Evolutionary conservation across 345 rosid genomes (phyloP).

Genomic region (Tarenaya hassleriana): DNA sequence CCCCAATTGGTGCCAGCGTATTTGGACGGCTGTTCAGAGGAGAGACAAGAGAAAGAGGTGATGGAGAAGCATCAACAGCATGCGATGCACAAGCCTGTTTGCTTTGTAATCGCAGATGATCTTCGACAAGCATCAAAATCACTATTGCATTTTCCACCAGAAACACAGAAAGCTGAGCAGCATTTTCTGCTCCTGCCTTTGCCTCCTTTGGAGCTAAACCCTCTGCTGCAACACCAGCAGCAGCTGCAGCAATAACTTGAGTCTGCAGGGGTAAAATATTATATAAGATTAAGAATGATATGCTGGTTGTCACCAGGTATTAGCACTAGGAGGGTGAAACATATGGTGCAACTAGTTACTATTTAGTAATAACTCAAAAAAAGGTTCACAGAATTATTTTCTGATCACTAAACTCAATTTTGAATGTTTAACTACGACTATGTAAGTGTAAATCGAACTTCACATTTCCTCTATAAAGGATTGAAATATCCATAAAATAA

Average conservation of each 20-base stretch:
- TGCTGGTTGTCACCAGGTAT: slow-evolving; percentile 12
- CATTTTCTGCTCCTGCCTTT: slow-evolving; percentile 83
- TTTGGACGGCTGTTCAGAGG: slow-evolving; percentile 45
- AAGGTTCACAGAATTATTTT: slow-evolving; percentile 17
- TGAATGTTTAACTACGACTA: neutral
- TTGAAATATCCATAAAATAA: slow-evolving; percentile 8
- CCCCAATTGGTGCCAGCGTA: slow-evolving; percentile 37
- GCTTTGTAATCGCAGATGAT: slow-evolving; percentile 95
- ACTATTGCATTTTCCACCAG: slow-evolving; percentile 99
- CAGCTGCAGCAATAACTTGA: slow-evolving; percentile 99
- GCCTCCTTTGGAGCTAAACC: slow-evolving; percentile 85
- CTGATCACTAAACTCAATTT: slow-evolving; percentile 15
- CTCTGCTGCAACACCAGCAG: slow-evolving; percentile 99
- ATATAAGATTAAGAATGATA: slow-evolving; percentile 21
- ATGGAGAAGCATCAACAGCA: slow-evolving; percentile 48
- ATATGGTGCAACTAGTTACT: slow-evolving; percentile 17
- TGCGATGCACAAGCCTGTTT: slow-evolving; percentile 58
- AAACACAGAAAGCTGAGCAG: slow-evolving; percentile 95
- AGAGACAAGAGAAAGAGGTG: slow-evolving; percentile 71
- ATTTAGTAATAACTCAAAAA: neutral
- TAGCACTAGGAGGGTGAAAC: slow-evolving; percentile 14
- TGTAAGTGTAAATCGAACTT: too few relatives aligned
- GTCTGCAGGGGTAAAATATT: slow-evolving; percentile 57
- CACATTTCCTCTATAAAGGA: too few relatives aligned
- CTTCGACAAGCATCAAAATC: slow-evolving; percentile 98